Evolutionary conservation across 148 eudicot genomes (phyloP).

Genomic region (Beta vulgaris): DNA sequence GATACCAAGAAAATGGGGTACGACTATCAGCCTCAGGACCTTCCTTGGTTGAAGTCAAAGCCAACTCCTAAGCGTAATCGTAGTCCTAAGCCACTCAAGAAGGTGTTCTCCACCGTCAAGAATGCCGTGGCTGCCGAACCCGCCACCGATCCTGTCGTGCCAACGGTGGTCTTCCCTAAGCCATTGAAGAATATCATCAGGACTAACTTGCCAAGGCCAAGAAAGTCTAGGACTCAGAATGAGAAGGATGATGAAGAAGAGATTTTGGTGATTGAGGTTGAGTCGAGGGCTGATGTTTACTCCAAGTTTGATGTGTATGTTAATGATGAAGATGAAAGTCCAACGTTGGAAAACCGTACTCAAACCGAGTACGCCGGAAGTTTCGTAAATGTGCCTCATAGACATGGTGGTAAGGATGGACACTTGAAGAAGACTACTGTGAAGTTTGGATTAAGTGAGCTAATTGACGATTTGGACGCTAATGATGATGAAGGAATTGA

Average conservation of each 20-base stretch:
- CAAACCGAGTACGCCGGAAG: slow-evolving; percentile 3
- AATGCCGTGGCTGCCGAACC: neutral
- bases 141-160: neutral
- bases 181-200: slow-evolving; percentile 39
- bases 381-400: slow-evolving; percentile 53
- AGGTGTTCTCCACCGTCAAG: neutral
- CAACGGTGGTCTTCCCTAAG: slow-evolving; percentile 37
- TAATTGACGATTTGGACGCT: slow-evolving; percentile 66
- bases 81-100: neutral
- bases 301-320: slow-evolving; percentile 1
- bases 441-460: slow-evolving; percentile 61
- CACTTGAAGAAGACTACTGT: slow-evolving; percentile 50
- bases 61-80: neutral
- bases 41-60: slow-evolving; percentile 51
- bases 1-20: slow-evolving; percentile 58
- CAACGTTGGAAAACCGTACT: neutral
- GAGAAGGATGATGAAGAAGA: slow-evolving; percentile 44
- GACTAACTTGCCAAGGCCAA: slow-evolving; percentile 57
- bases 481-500: slow-evolving; percentile 72
- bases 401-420: slow-evolving; percentile 34
- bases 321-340: neutral
- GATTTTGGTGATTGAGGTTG: slow-evolving; percentile 23
- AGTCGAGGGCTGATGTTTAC: slow-evolving; percentile 18
- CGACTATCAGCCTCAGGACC: slow-evolving; percentile 53
- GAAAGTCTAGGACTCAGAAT: slow-evolving; percentile 48